phyloP scores from a whole-genome alignment of 2,329 filamentous ascomycete genomes.

The Pleomassaria siparia region DNA sequence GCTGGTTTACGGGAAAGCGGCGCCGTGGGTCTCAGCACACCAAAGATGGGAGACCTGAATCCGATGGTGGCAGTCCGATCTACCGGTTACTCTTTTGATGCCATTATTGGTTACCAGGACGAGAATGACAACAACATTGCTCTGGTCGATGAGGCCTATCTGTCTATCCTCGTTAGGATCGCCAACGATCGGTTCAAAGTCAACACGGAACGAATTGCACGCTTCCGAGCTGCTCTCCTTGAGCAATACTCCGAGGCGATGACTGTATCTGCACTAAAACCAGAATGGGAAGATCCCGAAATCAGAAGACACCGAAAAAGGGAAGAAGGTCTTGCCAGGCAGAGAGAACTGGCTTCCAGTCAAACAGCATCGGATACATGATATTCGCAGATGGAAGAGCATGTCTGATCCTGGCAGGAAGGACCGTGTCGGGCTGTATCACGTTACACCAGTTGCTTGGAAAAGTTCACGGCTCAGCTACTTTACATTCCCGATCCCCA shows the following conservation, averaged over 20 bases:
- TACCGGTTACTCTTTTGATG: constrained; percentile 79
- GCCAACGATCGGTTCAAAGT: constrained; percentile 74
- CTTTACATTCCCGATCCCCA: not conserved
- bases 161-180: constrained; percentile 66
- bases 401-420: not conserved
- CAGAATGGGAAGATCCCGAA: constrained; percentile 46
- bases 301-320: constrained; percentile 43
- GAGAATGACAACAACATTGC: constrained; percentile 44
- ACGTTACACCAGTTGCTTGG: not conserved
- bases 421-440: not conserved
- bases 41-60: constrained; percentile 47
- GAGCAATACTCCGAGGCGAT: constrained; percentile 18
- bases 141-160: constrained; percentile 65
- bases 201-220: constrained; percentile 67
- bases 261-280: not conserved
- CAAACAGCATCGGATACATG: constrained; percentile 1
- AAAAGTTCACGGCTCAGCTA: not conserved
- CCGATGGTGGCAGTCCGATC: constrained; percentile 86
- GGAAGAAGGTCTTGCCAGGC: constrained; percentile 53
- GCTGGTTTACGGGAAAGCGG: constrained; percentile 91
- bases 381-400: not conserved
- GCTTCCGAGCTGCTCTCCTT: constrained; percentile 61
- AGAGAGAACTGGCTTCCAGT: constrained; percentile 38
- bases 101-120: constrained; percentile 66
- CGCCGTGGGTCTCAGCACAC: constrained; percentile 64